phyloP scores from a whole-genome alignment of 2,329 filamentous ascomycete species.

The Pseudogymnoascus sp. region DNA sequence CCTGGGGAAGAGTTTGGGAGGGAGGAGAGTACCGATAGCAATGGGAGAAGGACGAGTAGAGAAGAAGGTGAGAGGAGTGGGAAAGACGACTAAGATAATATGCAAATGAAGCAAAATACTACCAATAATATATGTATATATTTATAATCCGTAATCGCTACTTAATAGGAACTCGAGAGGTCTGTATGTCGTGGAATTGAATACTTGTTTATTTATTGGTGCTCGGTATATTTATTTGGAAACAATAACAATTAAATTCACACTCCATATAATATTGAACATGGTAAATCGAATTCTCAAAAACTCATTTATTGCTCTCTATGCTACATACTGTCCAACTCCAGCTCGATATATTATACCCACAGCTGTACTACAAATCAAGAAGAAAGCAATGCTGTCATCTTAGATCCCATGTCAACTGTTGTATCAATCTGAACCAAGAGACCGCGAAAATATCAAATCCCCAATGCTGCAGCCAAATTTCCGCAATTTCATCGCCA shows the following conservation, averaged over 20 bases:
- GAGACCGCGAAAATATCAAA: constrained; percentile 7
- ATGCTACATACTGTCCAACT: constrained; percentile 7
- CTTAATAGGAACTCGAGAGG: background rate
- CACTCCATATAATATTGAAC: background rate
- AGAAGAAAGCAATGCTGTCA: constrained; percentile 4
- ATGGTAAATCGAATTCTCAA: background rate
- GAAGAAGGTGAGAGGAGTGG: background rate
- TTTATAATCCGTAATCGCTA: background rate
- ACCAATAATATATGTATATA: background rate
- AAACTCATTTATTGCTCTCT: constrained; percentile 7
- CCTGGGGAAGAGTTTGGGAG: constrained; percentile 8
- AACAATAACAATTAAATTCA: background rate
- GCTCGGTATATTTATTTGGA: background rate
- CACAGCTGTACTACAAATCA: constrained; percentile 5
- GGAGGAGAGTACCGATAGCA: background rate
- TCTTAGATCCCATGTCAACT: constrained; percentile 1
- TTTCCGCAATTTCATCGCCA: constrained; percentile 7
- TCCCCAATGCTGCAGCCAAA: constrained; percentile 2
- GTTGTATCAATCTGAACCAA: constrained; percentile 4
- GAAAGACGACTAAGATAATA: constrained; percentile 2
- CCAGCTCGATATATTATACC: constrained; percentile 6
- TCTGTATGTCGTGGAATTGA: background rate
- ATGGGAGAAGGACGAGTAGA: background rate
- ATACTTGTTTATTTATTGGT: background rate
- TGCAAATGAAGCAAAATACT: background rate